phyloP scores from a whole-genome alignment of 345 rosid genomes.

The Ailanthus altissimus region DNA sequence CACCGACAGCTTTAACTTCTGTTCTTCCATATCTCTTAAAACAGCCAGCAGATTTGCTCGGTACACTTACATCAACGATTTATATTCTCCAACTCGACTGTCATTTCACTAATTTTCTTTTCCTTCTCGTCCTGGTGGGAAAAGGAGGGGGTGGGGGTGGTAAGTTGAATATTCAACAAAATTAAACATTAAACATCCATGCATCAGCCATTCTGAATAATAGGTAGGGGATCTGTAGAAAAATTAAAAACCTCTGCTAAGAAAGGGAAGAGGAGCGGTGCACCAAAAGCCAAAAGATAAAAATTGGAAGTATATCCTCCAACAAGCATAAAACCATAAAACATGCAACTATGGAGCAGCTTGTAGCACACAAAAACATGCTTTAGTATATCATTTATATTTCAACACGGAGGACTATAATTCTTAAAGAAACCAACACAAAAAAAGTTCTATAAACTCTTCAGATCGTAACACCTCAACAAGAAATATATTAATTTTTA shows the following conservation, averaged over 20 bases:
- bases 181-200: not conserved
- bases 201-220: not conserved
- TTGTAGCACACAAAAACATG: not conserved
- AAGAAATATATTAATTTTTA: not conserved
- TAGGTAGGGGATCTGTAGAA: no score
- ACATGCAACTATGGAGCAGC: not conserved
- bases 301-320: no score
- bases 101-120: constrained; percentile 62
- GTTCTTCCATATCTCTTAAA: constrained; percentile 85
- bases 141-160: no score
- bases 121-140: constrained; percentile 62
- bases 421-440: not conserved
- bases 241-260: no score
- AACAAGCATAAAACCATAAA: no score
- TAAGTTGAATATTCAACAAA: not conserved
- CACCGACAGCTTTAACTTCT: constrained; percentile 74
- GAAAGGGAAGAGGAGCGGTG: no score
- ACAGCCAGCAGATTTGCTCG: constrained; percentile 62
- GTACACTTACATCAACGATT: constrained; percentile 70
- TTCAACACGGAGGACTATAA: not conserved
- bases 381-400: not conserved
- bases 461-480: not conserved
- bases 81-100: constrained; percentile 59
- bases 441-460: not conserved
- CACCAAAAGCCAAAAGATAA: no score